These are phyloP conservation scores for Vigna unguiculata DNA, from an alignment of 306 rosid species.

Conservation along the genomic window DNA sequence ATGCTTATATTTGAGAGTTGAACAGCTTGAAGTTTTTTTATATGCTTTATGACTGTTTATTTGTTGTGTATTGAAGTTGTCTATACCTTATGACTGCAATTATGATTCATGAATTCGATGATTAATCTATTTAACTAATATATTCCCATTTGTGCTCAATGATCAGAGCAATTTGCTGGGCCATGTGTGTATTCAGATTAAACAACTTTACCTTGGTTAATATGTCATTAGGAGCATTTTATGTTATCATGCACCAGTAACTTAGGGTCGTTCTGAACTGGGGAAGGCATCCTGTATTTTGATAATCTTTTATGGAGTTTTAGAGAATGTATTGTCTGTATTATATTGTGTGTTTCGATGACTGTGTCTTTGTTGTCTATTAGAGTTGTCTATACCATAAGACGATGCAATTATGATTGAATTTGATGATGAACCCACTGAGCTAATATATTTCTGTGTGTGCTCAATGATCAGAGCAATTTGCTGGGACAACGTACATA, in stretches of 20 bases:
- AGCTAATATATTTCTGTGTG: background rate
- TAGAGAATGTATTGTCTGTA: background rate
- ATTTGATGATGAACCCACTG: background rate
- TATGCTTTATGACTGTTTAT: slow-evolving; percentile 4
- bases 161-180: slow-evolving; percentile 14
- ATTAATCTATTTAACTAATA: background rate
- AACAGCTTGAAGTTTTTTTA: background rate
- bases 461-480: slow-evolving; percentile 26
- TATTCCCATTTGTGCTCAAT: slow-evolving; percentile 13
- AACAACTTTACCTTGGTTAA: background rate
- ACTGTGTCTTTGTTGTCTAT: background rate
- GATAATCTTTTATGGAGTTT: background rate
- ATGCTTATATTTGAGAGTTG: background rate
- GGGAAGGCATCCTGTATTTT: background rate
- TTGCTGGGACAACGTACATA: background rate
- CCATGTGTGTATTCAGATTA: slow-evolving; percentile 2
- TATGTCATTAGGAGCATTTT: background rate
- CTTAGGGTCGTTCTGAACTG: background rate
- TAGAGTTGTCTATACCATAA: background rate
- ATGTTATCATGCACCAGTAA: background rate
- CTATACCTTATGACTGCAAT: slow-evolving; percentile 8
- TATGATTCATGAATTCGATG: background rate
- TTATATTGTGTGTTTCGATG: background rate
- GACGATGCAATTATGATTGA: background rate
- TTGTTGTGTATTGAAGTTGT: background rate